Percentiles rank a stretch among this genome's conserved stretches.
These are phyloP conservation scores for Globisporangium cystogenes DNA, from an alignment of 352 stramenopile species.

Conservation along the genomic window DNA sequence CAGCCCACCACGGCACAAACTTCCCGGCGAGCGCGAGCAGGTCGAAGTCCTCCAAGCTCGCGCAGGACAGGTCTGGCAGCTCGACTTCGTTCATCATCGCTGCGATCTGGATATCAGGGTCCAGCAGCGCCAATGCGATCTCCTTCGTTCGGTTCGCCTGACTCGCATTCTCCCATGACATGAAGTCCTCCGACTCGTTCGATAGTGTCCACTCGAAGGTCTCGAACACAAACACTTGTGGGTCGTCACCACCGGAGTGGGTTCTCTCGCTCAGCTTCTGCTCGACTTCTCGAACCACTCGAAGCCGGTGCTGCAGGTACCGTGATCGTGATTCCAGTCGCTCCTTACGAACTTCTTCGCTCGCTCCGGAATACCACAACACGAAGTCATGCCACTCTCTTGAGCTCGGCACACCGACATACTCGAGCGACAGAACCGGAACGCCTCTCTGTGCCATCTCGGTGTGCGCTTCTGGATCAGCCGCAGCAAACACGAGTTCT, in stretches of 20 bases:
- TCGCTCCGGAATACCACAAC: conserved; percentile 46
- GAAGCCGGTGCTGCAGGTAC: conserved; percentile 32
- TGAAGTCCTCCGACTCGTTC: conserved; percentile 24
- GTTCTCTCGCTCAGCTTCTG: conserved; percentile 18
- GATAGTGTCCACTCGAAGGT: conserved; percentile 19
- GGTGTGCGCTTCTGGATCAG: conserved; percentile 29
- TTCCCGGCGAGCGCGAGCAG: conserved; percentile 34
- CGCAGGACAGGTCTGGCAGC: conserved; percentile 39
- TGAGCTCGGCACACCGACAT: conserved; percentile 19
- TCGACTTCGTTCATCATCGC: conserved; percentile 52
- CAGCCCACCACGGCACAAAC: conserved; percentile 60
- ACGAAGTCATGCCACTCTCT: conserved; percentile 39
- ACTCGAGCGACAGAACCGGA: conserved; percentile 16
- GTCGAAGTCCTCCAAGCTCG: conserved; percentile 33
- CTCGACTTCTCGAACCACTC: conserved; percentile 20
- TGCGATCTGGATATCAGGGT: conserved; percentile 52
- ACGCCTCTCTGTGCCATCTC: conserved; percentile 28
- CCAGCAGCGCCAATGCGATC: conserved; percentile 42
- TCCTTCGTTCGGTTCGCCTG: conserved; percentile 36
- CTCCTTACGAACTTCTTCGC: conserved; percentile 17
- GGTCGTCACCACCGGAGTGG: background rate
- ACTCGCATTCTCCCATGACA: conserved; percentile 38
- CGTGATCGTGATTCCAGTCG: conserved; percentile 27
- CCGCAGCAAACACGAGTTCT: conserved; percentile 50
- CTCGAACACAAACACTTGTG: conserved; percentile 49